Percentiles rank a stretch among this genome's conserved stretches.
These are phyloP conservation scores for Ganoderma boninense DNA, from an alignment of 1,284 basidiomycete species.

Conservation along the genomic window DNA sequence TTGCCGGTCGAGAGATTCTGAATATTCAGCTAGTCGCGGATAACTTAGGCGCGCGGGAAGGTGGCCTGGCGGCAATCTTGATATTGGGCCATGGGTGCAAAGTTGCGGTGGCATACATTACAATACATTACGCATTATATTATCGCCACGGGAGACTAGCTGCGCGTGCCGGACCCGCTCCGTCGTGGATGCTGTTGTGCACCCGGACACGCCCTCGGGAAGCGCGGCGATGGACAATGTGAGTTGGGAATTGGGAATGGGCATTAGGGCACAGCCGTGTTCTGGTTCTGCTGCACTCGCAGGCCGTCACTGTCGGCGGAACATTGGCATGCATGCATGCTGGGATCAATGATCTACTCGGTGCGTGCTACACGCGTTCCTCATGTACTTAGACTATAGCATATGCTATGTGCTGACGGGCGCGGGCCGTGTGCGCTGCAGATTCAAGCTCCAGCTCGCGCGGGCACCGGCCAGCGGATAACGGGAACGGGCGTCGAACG, in stretches of 20 bases:
- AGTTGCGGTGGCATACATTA: too few relatives aligned
- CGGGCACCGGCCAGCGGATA: not conserved
- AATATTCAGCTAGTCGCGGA: not conserved
- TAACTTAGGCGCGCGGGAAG: too few relatives aligned
- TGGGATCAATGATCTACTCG: not conserved
- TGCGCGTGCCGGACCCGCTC: not conserved
- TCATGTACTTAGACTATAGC: not conserved
- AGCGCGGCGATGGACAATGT: not conserved
- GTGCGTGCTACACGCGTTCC: not conserved
- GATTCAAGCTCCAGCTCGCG: not conserved
- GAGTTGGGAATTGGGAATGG: not conserved
- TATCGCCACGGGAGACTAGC: not conserved
- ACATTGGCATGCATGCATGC: not conserved
- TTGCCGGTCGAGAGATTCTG: not conserved
- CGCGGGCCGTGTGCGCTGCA: not conserved
- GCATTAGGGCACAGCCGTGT: not conserved
- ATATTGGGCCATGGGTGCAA: too few relatives aligned
- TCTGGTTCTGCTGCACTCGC: not conserved
- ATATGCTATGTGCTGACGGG: not conserved
- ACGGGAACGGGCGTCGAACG: too few relatives aligned
- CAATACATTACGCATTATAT: too few relatives aligned
- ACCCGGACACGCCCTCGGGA: not conserved
- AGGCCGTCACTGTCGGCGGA: not conserved
- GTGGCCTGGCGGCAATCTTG: too few relatives aligned
- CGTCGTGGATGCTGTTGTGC: not conserved